These are phyloP conservation scores for Uronychia setigera DNA, from an alignment of 73 alveolate species.

Conservation along the genomic window DNA sequence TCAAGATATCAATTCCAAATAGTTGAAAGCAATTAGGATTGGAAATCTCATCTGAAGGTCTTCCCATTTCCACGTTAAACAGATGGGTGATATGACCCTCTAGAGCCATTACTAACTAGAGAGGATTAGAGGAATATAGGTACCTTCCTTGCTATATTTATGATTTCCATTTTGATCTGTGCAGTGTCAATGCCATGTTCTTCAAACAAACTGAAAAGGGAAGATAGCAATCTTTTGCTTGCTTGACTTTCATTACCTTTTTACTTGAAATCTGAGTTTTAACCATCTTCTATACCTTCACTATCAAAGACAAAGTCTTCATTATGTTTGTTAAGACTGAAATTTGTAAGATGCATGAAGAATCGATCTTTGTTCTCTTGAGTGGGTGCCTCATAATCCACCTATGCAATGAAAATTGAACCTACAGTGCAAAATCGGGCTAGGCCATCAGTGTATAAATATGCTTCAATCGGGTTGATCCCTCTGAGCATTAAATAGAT, in stretches of 20 bases:
- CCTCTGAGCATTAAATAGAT: slow-evolving; percentile 90
- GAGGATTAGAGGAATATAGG: background rate
- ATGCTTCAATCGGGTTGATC: slow-evolving; percentile 80
- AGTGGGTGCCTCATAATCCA: slow-evolving; percentile 79
- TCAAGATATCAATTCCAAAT: background rate
- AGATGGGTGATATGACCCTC: background rate
- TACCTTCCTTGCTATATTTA: background rate
- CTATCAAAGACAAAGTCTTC: slow-evolving; percentile 28
- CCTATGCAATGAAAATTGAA: slow-evolving; percentile 2
- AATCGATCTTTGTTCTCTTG: slow-evolving; percentile 65
- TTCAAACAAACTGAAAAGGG: background rate
- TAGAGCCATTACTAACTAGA: background rate
- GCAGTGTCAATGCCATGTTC: background rate
- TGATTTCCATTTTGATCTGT: background rate
- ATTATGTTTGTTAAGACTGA: slow-evolving; percentile 79
- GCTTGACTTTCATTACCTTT: background rate
- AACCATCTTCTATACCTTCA: background rate
- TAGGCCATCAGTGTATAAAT: slow-evolving; percentile 95
- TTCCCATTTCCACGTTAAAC: background rate
- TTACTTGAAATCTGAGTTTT: background rate
- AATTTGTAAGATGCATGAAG: slow-evolving; percentile 88
- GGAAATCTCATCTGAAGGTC: background rate
- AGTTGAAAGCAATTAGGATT: background rate
- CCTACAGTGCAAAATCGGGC: slow-evolving; percentile 82
- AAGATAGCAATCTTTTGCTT: background rate